phyloP scores from a whole-genome alignment of 345 rosid genomes.

The Lepidium africanum region DNA sequence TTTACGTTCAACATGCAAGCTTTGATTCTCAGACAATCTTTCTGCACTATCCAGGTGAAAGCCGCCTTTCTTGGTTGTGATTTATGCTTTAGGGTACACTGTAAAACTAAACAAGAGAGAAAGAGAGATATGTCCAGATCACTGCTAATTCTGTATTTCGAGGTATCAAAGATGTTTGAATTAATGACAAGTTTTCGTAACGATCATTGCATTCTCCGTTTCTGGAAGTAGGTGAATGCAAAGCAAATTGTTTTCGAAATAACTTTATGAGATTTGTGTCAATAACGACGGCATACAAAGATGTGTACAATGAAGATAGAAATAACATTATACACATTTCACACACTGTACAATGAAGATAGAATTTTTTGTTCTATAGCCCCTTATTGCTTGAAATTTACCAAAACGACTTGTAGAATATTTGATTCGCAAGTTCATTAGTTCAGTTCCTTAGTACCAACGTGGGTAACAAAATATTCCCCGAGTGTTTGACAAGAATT shows the following conservation, averaged over 20 bases:
- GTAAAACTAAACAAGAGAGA: constrained; percentile 17
- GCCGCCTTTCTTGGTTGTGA: constrained; percentile 6
- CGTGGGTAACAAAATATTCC: neutral
- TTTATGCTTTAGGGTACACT: constrained; percentile 15
- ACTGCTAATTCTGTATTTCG: constrained; percentile 11
- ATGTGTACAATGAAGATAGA: too few relatives aligned
- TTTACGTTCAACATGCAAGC: neutral
- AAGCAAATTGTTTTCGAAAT: neutral
- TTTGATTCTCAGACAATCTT: constrained; percentile 6
- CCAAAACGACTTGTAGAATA: neutral
- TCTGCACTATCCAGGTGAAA: neutral
- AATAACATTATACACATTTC: too few relatives aligned
- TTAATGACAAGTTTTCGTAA: neutral
- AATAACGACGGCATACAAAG: too few relatives aligned
- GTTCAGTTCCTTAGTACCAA: neutral
- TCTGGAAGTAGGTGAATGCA: neutral
- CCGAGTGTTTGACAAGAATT: neutral
- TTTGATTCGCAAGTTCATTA: neutral
- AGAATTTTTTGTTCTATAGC: too few relatives aligned
- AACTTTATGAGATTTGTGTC: neutral
- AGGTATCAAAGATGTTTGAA: neutral
- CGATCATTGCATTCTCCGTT: neutral
- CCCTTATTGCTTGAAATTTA: too few relatives aligned
- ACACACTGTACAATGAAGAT: too few relatives aligned
- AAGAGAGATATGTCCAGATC: constrained; percentile 3